Conservation (phyloP, 768 basidiomycete genomes). For the Leccinum obscurum region DNA sequence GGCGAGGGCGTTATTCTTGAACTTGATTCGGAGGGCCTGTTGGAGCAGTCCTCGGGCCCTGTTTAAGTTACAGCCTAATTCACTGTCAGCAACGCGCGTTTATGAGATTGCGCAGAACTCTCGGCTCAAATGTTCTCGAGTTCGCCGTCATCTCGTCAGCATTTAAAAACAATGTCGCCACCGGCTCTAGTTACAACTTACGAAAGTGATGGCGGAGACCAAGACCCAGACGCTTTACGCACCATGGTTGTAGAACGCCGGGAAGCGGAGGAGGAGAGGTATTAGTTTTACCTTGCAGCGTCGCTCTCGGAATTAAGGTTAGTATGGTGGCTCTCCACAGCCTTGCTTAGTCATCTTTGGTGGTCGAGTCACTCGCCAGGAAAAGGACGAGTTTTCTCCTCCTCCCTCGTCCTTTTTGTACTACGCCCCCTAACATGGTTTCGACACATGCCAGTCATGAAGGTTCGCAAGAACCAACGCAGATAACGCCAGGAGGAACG, state of each 20-base stretch:
- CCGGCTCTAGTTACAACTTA: neutral
- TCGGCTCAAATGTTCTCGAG: neutral
- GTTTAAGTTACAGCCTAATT: neutral
- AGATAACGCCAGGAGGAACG: constrained; percentile 70
- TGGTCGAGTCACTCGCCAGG: constrained; percentile 4
- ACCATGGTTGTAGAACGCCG: constrained; percentile 1
- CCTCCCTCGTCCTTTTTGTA: constrained; percentile 3
- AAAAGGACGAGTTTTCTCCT: constrained; percentile 8
- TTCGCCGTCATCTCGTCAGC: neutral
- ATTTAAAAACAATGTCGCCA: neutral
- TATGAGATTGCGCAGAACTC: neutral
- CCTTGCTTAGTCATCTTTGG: constrained; percentile 25
- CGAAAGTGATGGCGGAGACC: neutral
- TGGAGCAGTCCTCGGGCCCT: too few species aligned
- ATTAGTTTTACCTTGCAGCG: neutral
- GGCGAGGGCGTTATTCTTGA: neutral
- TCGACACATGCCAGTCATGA: constrained; percentile 34
- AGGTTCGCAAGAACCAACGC: constrained; percentile 51
- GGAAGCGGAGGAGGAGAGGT: neutral
- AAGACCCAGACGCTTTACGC: constrained; percentile 1
- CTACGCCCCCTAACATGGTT: constrained; percentile 25
- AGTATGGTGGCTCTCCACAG: neutral
- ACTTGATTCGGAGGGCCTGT: neutral
- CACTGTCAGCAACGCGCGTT: neutral
- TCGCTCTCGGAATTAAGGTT: neutral